phyloP scores from a whole-genome alignment of 768 basidiomycete genomes.

The Calocybe gangraenosa region DNA sequence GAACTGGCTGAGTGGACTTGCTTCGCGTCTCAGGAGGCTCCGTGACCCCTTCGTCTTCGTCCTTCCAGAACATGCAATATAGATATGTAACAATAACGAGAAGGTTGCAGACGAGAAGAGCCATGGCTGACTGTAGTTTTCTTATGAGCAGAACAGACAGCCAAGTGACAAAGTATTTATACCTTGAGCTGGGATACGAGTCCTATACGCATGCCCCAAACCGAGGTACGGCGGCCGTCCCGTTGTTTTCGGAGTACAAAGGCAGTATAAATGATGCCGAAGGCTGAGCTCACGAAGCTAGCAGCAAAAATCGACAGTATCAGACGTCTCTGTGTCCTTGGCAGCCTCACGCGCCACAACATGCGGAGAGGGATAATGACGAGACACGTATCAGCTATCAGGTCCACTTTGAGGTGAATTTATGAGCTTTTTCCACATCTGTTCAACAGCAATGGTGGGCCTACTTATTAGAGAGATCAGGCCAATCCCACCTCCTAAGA shows the following conservation, averaged over 20 bases:
- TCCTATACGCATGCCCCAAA: slow-evolving; percentile 7
- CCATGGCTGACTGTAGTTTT: slow-evolving; percentile 14
- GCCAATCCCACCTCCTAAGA: background rate
- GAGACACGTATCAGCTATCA: slow-evolving; percentile 21
- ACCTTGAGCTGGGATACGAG: slow-evolving; percentile 18
- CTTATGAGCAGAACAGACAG: background rate
- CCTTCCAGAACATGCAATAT: slow-evolving; percentile 9
- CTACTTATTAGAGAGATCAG: background rate
- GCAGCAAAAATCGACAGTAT: slow-evolving; percentile 22
- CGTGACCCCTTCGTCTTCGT: slow-evolving; percentile 8
- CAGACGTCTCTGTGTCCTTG: slow-evolving; percentile 16
- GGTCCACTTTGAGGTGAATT: slow-evolving; percentile 16
- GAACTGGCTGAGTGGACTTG: slow-evolving; percentile 3
- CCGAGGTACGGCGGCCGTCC: background rate
- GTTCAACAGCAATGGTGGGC: background rate
- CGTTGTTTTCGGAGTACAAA: slow-evolving; percentile 14
- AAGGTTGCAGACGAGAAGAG: slow-evolving; percentile 20
- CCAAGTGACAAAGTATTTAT: background rate
- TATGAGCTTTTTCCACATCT: background rate
- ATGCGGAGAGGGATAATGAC: slow-evolving; percentile 21
- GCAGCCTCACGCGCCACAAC: slow-evolving; percentile 21
- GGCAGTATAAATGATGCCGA: slow-evolving; percentile 16
- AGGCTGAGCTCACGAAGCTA: slow-evolving; percentile 19
- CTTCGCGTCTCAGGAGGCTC: slow-evolving; percentile 12
- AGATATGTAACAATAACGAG: slow-evolving; percentile 17